Percentiles rank a stretch among this genome's conserved stretches.
These are phyloP conservation scores for Fagopyrum homotropicum DNA, from an alignment of 148 eudicot genomes.

Conservation along the genomic window DNA sequence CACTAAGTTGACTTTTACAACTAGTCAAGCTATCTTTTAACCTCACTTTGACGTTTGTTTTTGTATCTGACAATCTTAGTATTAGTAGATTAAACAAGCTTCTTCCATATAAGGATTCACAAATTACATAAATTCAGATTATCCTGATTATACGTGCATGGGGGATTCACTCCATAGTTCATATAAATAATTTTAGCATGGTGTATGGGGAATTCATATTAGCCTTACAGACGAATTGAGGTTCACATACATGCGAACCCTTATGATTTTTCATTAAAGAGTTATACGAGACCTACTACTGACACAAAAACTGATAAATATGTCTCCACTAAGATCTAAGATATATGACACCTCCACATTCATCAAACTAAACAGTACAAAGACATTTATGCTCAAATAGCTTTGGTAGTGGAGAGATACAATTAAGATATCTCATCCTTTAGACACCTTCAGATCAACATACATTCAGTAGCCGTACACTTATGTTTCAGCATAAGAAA, in stretches of 20 bases:
- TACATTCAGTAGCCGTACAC: neutral
- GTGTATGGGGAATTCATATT: neutral
- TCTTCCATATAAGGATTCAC: neutral
- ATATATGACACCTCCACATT: neutral
- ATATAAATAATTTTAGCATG: neutral
- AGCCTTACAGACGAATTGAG: neutral
- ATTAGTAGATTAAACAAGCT: neutral
- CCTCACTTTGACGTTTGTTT: neutral
- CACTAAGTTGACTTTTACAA: neutral
- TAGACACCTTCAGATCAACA: neutral
- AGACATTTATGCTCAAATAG: neutral
- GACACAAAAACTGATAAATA: neutral
- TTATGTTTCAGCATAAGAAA: neutral
- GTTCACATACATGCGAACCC: neutral
- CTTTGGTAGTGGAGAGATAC: neutral
- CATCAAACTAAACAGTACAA: neutral
- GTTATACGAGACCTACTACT: neutral
- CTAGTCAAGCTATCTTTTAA: neutral
- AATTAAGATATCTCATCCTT: neutral
- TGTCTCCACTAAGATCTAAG: neutral
- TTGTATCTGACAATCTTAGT: neutral
- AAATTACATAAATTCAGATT: neutral
- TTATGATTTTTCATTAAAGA: neutral
- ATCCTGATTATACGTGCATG: neutral
- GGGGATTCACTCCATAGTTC: too few relatives aligned